Conservation (phyloP, 441 rosid species). For the Aquilaria agallochum region DNA sequence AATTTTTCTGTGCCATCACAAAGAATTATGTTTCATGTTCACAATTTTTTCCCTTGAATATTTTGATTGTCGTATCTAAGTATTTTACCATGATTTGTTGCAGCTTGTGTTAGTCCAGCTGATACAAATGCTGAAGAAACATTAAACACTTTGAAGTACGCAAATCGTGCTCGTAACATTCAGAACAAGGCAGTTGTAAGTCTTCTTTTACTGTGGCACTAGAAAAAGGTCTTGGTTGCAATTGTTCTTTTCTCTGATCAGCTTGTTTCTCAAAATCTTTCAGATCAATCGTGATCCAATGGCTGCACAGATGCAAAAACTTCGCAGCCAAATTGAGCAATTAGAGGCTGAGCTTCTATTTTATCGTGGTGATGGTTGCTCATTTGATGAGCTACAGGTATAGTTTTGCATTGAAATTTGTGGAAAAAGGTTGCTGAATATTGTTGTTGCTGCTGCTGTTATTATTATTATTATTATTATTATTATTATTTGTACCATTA, state of each 20-base stretch:
- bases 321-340: constrained; percentile 96
- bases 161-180: constrained; percentile 97
- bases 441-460: constrained; percentile 6
- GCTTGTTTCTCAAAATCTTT: constrained; percentile 3
- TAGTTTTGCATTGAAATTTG: neutral
- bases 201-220: constrained; percentile 19
- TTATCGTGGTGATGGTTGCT: constrained; percentile 66
- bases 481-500: no score
- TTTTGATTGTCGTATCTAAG: neutral
- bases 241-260: constrained; percentile 7
- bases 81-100: constrained; percentile 12
- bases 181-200: constrained; percentile 94
- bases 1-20: constrained; percentile 1
- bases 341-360: constrained; percentile 77
- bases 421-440: no score
- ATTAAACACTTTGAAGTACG: constrained; percentile 85
- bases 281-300: constrained; percentile 93
- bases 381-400: constrained; percentile 95
- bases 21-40: constrained; percentile 6
- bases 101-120: constrained; percentile 99
- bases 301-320: constrained; percentile 77
- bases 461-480: no score
- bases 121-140: constrained; percentile 99
- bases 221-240: neutral
- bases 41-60: neutral